Evolutionary conservation across 2,329 filamentous ascomycete genomes (phyloP).

Genomic region (Apiospora rasikravindrae): DNA sequence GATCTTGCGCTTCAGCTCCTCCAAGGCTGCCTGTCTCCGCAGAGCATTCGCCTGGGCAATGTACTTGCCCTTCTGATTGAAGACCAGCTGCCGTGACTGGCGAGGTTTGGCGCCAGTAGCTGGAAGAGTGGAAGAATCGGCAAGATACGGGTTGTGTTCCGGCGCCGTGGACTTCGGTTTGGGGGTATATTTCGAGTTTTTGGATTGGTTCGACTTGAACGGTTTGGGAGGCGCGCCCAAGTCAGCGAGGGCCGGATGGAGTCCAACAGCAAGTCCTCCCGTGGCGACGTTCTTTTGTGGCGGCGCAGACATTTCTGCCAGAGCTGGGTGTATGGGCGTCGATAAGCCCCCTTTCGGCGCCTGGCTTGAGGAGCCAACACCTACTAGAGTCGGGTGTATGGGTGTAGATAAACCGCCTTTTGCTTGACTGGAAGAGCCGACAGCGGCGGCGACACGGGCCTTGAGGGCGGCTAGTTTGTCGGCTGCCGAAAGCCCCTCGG

Average conservation of each 20-base stretch:
- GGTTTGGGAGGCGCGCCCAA: slow-evolving; percentile 27
- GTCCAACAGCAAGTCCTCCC: slow-evolving; percentile 67
- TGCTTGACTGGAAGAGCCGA: slow-evolving; percentile 37
- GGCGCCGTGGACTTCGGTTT: slow-evolving; percentile 41
- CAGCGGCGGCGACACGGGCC: slow-evolving; percentile 78
- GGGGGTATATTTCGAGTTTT: slow-evolving; percentile 35
- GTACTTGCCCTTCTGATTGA: slow-evolving; percentile 97
- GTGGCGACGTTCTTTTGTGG: slow-evolving; percentile 30
- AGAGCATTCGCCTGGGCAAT: slow-evolving; percentile 92
- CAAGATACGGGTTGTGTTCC: slow-evolving; percentile 73
- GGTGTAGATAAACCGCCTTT: slow-evolving; percentile 68
- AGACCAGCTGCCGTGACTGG: slow-evolving; percentile 77
- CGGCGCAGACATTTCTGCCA: slow-evolving; percentile 42
- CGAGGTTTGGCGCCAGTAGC: slow-evolving; percentile 66
- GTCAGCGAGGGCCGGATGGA: slow-evolving; percentile 68
- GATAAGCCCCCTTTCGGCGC: slow-evolving; percentile 63
- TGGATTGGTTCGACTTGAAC: slow-evolving; percentile 43
- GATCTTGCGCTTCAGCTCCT: slow-evolving; percentile 93
- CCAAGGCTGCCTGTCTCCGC: slow-evolving; percentile 83
- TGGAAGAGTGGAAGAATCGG: slow-evolving; percentile 68
- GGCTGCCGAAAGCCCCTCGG: slow-evolving; percentile 55
- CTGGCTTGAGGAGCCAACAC: slow-evolving; percentile 49
- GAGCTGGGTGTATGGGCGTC: slow-evolving; percentile 71
- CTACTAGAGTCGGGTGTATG: slow-evolving; percentile 68
- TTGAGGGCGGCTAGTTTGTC: slow-evolving; percentile 78